Evolutionary conservation across 2,329 filamentous ascomycete genomes (phyloP).

Genomic region (Fusarium denticulatum): DNA sequence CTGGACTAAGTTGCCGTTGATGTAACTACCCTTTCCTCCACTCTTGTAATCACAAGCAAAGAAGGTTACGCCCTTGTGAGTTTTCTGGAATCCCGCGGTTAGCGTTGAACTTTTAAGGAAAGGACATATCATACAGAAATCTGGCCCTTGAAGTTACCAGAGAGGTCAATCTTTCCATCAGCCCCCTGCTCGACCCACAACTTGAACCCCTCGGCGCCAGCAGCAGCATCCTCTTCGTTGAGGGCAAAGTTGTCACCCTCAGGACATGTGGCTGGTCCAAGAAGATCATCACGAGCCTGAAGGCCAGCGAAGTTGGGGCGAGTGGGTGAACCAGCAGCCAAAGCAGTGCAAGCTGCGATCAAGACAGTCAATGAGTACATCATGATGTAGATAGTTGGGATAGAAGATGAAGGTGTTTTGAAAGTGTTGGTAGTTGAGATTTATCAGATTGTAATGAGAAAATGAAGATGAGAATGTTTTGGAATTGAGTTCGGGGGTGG

Average conservation of each 20-base stretch:
- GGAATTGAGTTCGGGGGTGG: fast-evolving
- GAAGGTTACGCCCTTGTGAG: not conserved
- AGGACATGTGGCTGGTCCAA: not conserved
- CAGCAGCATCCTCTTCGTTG: not conserved
- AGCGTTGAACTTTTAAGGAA: fast-evolving
- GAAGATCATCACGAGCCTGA: not conserved
- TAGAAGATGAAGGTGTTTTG: not conserved
- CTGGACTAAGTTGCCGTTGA: not conserved
- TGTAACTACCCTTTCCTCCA: not conserved
- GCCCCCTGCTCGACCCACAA: not conserved
- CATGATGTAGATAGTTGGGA: fast-evolving
- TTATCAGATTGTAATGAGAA: fast-evolving
- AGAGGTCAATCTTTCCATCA: not conserved
- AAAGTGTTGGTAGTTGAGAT: fast-evolving
- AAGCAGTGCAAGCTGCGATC: not conserved
- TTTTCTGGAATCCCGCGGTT: not conserved
- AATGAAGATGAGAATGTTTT: not conserved
- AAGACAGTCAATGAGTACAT: not conserved
- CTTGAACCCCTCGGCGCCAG: not conserved
- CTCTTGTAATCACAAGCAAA: not conserved
- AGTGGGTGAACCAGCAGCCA: not conserved
- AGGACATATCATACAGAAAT: not conserved
- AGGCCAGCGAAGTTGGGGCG: not conserved
- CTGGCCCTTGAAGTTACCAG: not conserved
- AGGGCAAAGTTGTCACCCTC: not conserved